Base-by-base conservation (phyloP, 2,329 filamentous ascomycete species). In the Botrytis aclada region DNA sequence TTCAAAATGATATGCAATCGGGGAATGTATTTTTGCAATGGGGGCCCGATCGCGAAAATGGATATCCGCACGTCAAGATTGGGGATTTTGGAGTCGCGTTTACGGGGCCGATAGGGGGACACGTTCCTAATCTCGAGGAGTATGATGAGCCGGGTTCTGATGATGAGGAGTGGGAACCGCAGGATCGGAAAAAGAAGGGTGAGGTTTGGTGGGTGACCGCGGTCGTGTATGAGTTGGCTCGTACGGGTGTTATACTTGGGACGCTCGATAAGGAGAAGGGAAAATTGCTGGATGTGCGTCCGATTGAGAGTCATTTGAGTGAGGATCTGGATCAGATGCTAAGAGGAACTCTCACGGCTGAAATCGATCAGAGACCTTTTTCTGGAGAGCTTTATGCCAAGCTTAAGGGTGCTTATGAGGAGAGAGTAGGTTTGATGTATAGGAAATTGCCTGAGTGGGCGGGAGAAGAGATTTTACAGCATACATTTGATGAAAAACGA, bases 11-110 rank as follows among this genome's bases (percentile, higher is more conserved):
- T 58, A n/a, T 72, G 1, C 32, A 34, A 32, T 18, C 29, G 1
- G 18, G n/a, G 4, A 72, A 72, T 37, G 16, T 72, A 20, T 72
- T 66, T 20, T 18, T 72, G 34, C 32, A 67, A 45, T 72, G 70
- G 70, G 56, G 43, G 18, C 16, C 32, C 1, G 58, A 54, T 32
- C 32, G 10, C 29, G 51, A 66, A 20, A 29, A 10, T 22, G 39
- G n/a, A 18, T 72, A 72, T 16, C 70, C 70, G 2, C 45, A 66
- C 7, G 37, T 60, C 5, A 72, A 72, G 37, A 56, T 72, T 20
- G 70, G 70, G 9, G 70, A 67, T 32, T 72, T 72, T 37, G 70
- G 70, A 22, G 8, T 32, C 7, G 34, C 62, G 10, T 56, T 32
- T 34, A 45, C 43, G 14, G 16, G 37, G 45, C 61, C 61, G 1